These are phyloP conservation scores for Pseudogymnoascus sp. DNA, from an alignment of 2,329 filamentous ascomycete species.

Conservation along the genomic window DNA sequence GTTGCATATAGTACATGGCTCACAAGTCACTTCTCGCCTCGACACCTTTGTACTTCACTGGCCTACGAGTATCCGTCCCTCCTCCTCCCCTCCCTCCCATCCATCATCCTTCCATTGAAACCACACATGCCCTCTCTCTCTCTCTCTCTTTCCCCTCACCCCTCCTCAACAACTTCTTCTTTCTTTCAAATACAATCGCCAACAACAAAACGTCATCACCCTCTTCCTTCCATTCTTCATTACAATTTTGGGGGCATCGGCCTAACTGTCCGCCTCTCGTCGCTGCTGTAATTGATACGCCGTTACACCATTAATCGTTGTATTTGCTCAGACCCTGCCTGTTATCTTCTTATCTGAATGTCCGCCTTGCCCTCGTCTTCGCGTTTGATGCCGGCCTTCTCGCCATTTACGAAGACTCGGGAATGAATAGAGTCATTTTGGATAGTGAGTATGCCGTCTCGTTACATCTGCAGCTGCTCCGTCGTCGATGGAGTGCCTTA, in stretches of 20 bases:
- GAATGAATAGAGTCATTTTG: background rate
- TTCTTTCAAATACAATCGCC: background rate
- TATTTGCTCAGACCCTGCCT: background rate
- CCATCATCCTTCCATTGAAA: slow-evolving; percentile 5
- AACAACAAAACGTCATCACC: background rate
- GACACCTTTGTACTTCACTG: background rate
- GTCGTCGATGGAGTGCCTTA: background rate
- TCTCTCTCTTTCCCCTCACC: background rate
- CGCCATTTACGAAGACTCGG: background rate
- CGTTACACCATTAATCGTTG: slow-evolving; percentile 8
- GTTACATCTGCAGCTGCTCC: background rate
- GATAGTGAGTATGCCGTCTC: slow-evolving; percentile 6
- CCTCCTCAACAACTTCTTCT: slow-evolving; percentile 8
- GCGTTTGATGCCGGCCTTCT: background rate
- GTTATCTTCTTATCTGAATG: slow-evolving; percentile 8
- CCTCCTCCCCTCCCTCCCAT: background rate
- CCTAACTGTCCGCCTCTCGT: background rate
- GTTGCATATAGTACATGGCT: background rate
- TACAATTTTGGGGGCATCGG: background rate
- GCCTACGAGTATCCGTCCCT: background rate
- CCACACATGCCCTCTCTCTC: background rate
- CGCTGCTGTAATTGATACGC: background rate
- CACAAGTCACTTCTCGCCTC: slow-evolving; percentile 4
- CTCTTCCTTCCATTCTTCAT: background rate
- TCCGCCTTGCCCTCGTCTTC: background rate